phyloP scores from a whole-genome alignment of 176 grass and related monocot species.

The barley (Hordeum vulgare) region DNA sequence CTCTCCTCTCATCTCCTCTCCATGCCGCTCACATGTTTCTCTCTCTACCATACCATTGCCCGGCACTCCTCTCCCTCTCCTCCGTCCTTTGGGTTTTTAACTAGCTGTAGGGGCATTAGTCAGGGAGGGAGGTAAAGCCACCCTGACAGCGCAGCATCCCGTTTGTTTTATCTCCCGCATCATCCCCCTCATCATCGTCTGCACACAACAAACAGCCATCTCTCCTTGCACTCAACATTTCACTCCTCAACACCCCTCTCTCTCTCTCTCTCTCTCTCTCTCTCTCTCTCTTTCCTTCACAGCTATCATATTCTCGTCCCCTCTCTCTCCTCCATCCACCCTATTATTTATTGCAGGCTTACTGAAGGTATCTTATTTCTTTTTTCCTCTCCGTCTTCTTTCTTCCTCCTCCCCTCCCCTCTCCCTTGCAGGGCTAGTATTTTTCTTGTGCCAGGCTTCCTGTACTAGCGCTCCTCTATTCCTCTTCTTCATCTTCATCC shows the following conservation, averaged over 20 bases:
- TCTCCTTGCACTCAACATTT: slow-evolving; percentile 29
- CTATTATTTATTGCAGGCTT: slow-evolving; percentile 59
- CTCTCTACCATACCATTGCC: slow-evolving; percentile 26
- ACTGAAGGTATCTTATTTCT: slow-evolving; percentile 58
- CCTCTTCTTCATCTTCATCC: slow-evolving; percentile 16
- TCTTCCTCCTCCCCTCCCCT: not conserved
- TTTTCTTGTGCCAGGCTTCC: slow-evolving; percentile 45
- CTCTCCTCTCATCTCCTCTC: not conserved
- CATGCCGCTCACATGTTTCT: slow-evolving; percentile 30
- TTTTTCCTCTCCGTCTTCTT: slow-evolving; percentile 28
- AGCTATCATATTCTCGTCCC: slow-evolving; percentile 32
- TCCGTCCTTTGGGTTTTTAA: slow-evolving; percentile 68
- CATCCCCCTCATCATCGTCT: slow-evolving; percentile 63
- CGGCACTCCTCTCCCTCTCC: slow-evolving; percentile 18
- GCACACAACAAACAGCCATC: not conserved
- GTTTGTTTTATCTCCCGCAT: slow-evolving; percentile 94
- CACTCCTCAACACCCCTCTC: slow-evolving; percentile 6
- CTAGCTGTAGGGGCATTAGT: slow-evolving; percentile 35
- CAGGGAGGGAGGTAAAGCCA: slow-evolving; percentile 41
- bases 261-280: not conserved
- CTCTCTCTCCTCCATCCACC: slow-evolving; percentile 25
- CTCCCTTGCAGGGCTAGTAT: not conserved
- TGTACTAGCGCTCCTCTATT: slow-evolving; percentile 21
- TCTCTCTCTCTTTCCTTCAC: slow-evolving; percentile 30
- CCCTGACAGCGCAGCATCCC: slow-evolving; percentile 95